These are phyloP conservation scores for Ceratocystis huliohia DNA, from an alignment of 2,329 filamentous ascomycete species.

Conservation along the genomic window DNA sequence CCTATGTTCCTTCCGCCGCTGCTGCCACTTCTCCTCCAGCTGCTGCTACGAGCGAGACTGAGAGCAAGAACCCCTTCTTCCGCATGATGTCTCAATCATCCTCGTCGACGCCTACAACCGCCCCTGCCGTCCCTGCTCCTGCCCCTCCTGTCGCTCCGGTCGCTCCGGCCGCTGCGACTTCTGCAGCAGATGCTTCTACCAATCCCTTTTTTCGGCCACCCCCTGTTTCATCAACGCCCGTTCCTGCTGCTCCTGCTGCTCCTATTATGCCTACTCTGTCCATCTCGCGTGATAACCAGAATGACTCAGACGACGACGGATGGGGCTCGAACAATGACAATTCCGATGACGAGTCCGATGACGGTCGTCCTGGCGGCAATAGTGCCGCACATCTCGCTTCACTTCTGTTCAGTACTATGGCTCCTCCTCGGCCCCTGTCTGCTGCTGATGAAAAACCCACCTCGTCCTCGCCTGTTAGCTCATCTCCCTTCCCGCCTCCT, in stretches of 20 bases:
- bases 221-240: constrained; percentile 27
- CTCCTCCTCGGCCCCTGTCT: constrained; percentile 74
- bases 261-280: constrained; percentile 36
- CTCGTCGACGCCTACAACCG: constrained; percentile 27
- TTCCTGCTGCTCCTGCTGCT: constrained; percentile 31
- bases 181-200: constrained; percentile 51
- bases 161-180: constrained; percentile 42
- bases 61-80: constrained; percentile 92
- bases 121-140: constrained; percentile 26
- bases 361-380: constrained; percentile 65
- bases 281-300: constrained; percentile 48
- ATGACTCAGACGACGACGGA: constrained; percentile 53
- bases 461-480: constrained; percentile 28
- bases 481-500: constrained; percentile 29
- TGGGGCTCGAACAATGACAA: constrained; percentile 68
- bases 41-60: constrained; percentile 46
- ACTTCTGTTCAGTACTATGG: constrained; percentile 95
- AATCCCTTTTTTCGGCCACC: constrained; percentile 68
- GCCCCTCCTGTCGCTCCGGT: constrained; percentile 27
- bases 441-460: constrained; percentile 59
- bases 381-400: constrained; percentile 86
- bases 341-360: constrained; percentile 59
- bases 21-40: constrained; percentile 35
- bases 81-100: constrained; percentile 66
- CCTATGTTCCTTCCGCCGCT: constrained; percentile 38